Conservation (phyloP, 352 stramenopile species). For the Globisporangium emineosum region DNA sequence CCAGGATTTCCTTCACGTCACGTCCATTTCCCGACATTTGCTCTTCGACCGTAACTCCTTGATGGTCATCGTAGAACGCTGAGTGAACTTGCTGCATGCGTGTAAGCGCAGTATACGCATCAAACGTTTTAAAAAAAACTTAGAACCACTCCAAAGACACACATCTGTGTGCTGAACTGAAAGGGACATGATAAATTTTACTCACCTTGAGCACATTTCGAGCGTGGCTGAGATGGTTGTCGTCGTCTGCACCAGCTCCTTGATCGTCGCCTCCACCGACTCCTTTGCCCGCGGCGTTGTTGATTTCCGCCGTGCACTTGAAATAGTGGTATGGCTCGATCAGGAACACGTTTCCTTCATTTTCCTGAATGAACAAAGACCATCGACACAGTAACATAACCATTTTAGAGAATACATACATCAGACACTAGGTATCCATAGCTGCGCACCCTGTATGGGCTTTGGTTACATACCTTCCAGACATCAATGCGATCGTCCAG, state of each 20-base stretch:
- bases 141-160: background rate
- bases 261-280: conserved; percentile 39
- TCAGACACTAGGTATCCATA: background rate
- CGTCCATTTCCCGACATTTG: conserved; percentile 67
- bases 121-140: background rate
- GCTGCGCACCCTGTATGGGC: background rate
- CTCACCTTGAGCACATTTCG: conserved; percentile 55
- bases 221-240: conserved; percentile 56
- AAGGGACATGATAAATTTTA: background rate
- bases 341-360: conserved; percentile 83
- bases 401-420: background rate
- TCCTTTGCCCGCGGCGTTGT: conserved; percentile 68
- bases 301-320: conserved; percentile 79
- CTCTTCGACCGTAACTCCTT: conserved; percentile 56
- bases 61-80: conserved; percentile 54
- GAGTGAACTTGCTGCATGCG: conserved; percentile 45
- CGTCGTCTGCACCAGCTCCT: conserved; percentile 22
- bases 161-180: background rate
- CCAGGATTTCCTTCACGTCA: conserved; percentile 69
- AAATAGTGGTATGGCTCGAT: conserved; percentile 87
- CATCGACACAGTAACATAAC: background rate
- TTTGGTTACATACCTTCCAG: conserved; percentile 48
- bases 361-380: conserved; percentile 35
- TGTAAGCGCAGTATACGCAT: background rate
- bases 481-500: conserved; percentile 84